Base-by-base conservation (phyloP, 257 asterid genomes). In the Leptodermis oblonga region DNA sequence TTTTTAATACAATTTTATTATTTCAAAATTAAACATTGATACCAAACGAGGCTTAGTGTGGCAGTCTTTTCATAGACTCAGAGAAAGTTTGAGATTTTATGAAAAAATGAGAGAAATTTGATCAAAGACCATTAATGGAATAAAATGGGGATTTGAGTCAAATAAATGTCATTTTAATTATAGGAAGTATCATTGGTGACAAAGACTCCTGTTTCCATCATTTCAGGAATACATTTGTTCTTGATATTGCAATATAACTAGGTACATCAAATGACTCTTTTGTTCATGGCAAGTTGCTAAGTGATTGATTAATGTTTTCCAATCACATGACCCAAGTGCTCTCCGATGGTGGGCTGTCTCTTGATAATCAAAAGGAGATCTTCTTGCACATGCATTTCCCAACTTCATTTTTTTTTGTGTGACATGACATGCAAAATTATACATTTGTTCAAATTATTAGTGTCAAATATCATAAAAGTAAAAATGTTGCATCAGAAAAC, bases 361-460 rank as follows among this genome's bases (percentile, higher is more conserved):
- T 61, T 51, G 37, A 74, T 74, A n/a, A n/a, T n/a, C 14, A 13
- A 34, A 60, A 25, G 48, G 65, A 58, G 61, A 61, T 74, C 72
- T 68, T 51, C 39, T 49, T 60, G 46, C 55, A 54, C 62, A 52
- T 5, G 49, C 42, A n/a, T n/a, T n/a, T n/a, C n/a, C n/a, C 41
- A 42, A 36, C 69, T 45, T 68, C 67, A 25, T 22, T 36, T 59
- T 42, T 74, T 12, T 37, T 67, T 60, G n/a, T n/a, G n/a, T n/a
- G n/a, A n/a, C n/a, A n/a, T n/a, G n/a, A n/a, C n/a, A n/a, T n/a
- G n/a, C n/a, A n/a, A n/a, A n/a, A n/a, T n/a, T n/a, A n/a, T n/a
- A n/a, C n/a, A n/a, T n/a, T n/a, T n/a, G n/a, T n/a, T n/a, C n/a
- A n/a, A n/a, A n/a, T n/a, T n/a, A n/a, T n/a, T n/a, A n/a, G n/a